Evolutionary conservation across 768 basidiomycete species (phyloP).

Genomic region (Suillus discolor): DNA sequence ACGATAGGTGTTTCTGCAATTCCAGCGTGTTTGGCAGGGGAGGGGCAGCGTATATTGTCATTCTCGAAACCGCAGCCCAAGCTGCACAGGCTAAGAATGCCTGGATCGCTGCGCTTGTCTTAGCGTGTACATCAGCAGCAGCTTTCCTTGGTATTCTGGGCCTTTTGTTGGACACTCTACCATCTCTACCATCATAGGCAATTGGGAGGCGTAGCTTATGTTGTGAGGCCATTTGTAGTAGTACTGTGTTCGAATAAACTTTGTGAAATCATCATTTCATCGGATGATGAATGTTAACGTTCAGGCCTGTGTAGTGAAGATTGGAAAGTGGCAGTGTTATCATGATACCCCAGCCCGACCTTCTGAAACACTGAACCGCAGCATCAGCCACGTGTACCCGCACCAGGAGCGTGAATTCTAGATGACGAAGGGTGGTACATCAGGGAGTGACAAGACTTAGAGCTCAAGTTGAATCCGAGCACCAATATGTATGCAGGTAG

Average conservation of each 20-base stretch:
- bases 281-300: neutral
- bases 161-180: conserved; percentile 25
- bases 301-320: no score
- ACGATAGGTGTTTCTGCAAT: conserved; percentile 26
- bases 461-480: no score
- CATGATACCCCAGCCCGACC: no score
- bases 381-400: no score
- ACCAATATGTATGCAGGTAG: no score
- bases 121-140: conserved; percentile 27
- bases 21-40: conserved; percentile 20
- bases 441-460: no score
- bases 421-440: no score
- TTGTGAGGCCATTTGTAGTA: neutral
- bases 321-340: no score
- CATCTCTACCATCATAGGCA: conserved; percentile 1
- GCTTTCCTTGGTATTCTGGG: conserved; percentile 32
- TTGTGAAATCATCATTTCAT: neutral
- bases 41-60: neutral
- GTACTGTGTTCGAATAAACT: neutral
- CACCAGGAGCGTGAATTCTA: no score
- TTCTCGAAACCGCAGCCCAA: conserved; percentile 11
- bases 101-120: conserved; percentile 40
- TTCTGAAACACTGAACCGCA: no score
- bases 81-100: conserved; percentile 27
- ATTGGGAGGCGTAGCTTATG: conserved; percentile 4